A percentile compares a stretch with the other conserved stretches of the same genome.
phyloP scores from a whole-genome alignment of 768 basidiomycete genomes.

The Trametes cubensis region DNA sequence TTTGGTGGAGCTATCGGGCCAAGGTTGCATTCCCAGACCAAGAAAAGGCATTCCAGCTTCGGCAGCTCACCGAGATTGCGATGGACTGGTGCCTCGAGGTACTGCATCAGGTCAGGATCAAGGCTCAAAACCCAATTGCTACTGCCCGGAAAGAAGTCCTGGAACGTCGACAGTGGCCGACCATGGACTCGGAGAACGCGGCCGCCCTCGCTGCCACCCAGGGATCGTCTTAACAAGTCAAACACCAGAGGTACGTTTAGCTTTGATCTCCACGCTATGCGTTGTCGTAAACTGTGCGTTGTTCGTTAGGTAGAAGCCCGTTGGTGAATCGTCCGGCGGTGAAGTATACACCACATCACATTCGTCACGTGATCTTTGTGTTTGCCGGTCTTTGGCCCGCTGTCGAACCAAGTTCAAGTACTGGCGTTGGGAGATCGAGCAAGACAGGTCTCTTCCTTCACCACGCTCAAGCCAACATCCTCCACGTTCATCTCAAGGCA shows the following conservation, averaged over 20 bases:
- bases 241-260: not conserved
- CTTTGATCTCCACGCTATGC: not conserved
- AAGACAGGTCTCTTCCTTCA: not conserved
- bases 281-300: too few species aligned
- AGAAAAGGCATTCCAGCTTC: constrained; percentile 51
- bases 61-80: constrained; percentile 62
- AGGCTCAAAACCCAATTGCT: not conserved
- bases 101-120: constrained; percentile 22
- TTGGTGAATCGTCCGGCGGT: too few species aligned
- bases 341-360: too few species aligned
- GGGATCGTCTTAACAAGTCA: not conserved
- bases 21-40: constrained; percentile 67
- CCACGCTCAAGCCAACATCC: not conserved
- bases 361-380: constrained; percentile 3
- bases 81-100: constrained; percentile 61
- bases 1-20: constrained; percentile 81
- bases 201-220: not conserved
- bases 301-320: too few species aligned
- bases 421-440: constrained; percentile 1
- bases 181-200: not conserved
- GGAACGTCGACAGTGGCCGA: not conserved
- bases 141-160: constrained; percentile 1
- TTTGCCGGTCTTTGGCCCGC: constrained; percentile 21
- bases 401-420: constrained; percentile 18
- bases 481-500: not conserved